Evolutionary conservation across 2,329 filamentous ascomycete genomes (phyloP), one percentile per base, ranked within the genome.

Genomic region (Cladorrhinum sp.): DNA sequence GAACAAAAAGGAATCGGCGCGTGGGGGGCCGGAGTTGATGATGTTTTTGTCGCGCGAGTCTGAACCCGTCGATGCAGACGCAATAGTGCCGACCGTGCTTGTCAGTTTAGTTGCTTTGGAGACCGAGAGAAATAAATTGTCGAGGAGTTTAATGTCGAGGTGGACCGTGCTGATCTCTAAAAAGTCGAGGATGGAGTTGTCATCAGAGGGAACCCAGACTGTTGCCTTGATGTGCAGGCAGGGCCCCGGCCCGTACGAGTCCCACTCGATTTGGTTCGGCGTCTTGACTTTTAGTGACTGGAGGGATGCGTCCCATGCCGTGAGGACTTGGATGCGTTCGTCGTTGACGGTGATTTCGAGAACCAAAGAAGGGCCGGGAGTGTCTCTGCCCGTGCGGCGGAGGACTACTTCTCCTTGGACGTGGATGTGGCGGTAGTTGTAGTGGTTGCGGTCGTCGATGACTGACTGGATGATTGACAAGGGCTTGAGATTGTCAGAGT

Each of bases 161-260:
- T 78, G 73, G 9, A 73, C 63, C 2, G 73, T 69, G 18, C 70
- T 65, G 16, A 83, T 64, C 7, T 59, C 55, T 7, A 85, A 67
- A 2, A 48, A 59, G 14, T 74, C 66, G 12, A 85, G 70, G 8
- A 72, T 66, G 2, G 74, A 73, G 16, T 72, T 66, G 42, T 21
- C 18, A 18, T 46, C 42, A 3, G 71, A 68, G 6, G 82, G 82
- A 0, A 80, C 74, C 73, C 75, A 80, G 48, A 82, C 68, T 2
- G 79, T 84, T 16, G 74, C 72, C 10, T 75, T 75, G 60, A 85
- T 72, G 62, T 78, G 76, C 20, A 84, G 72, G 65, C 82, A 85
- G 1, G 80, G 79, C 49, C 64, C 58, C 7, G 68, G 63, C 1
- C 65, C 58, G 12, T 63, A 30, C 2, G 66, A 56, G 14, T 64